These are phyloP conservation scores for Globisporangium perplexum DNA, from an alignment of 352 stramenopile genomes.

Conservation along the genomic window DNA sequence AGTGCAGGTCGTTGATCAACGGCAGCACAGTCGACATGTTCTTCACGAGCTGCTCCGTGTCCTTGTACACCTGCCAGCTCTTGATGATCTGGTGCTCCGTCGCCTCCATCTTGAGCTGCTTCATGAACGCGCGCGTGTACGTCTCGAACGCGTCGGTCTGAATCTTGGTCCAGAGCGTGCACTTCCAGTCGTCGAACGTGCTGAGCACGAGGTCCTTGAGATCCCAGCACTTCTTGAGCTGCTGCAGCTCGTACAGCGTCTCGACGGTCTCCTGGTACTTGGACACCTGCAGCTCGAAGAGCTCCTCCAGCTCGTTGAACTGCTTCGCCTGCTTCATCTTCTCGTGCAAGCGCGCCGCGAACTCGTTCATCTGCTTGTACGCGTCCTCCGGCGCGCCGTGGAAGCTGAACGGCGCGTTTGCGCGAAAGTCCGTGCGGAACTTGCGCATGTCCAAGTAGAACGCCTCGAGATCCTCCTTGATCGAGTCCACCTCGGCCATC, in stretches of 20 bases:
- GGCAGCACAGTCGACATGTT: slow-evolving; percentile 83
- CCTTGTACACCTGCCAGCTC: slow-evolving; percentile 85
- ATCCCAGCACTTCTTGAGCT: slow-evolving; percentile 87
- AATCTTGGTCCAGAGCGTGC: slow-evolving; percentile 72
- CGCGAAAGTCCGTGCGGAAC: slow-evolving; percentile 93
- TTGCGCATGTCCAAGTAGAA: slow-evolving; percentile 94
- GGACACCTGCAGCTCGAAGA: slow-evolving; percentile 85
- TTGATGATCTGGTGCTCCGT: slow-evolving; percentile 84
- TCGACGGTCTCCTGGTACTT: slow-evolving; percentile 89
- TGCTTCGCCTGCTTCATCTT: slow-evolving; percentile 81
- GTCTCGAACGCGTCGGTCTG: slow-evolving; percentile 77
- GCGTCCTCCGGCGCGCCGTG: slow-evolving; percentile 71
- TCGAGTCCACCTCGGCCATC: slow-evolving; percentile 93
- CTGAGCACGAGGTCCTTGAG: slow-evolving; percentile 74
- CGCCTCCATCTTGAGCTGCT: slow-evolving; percentile 80
- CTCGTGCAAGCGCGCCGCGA: slow-evolving; percentile 54
- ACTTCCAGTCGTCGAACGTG: slow-evolving; percentile 87
- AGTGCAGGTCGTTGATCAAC: slow-evolving; percentile 95
- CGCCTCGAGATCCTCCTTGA: slow-evolving; percentile 92
- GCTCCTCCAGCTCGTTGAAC: slow-evolving; percentile 83
- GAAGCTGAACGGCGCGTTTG: slow-evolving; percentile 94
- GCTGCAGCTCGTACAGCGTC: slow-evolving; percentile 80
- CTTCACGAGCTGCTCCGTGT: slow-evolving; percentile 83
- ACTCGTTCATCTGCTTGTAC: slow-evolving; percentile 82
- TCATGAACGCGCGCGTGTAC: slow-evolving; percentile 77